Evolutionary conservation across 176 grass and related monocot genomes (phyloP).

Genomic region (Carex myosuroides): DNA sequence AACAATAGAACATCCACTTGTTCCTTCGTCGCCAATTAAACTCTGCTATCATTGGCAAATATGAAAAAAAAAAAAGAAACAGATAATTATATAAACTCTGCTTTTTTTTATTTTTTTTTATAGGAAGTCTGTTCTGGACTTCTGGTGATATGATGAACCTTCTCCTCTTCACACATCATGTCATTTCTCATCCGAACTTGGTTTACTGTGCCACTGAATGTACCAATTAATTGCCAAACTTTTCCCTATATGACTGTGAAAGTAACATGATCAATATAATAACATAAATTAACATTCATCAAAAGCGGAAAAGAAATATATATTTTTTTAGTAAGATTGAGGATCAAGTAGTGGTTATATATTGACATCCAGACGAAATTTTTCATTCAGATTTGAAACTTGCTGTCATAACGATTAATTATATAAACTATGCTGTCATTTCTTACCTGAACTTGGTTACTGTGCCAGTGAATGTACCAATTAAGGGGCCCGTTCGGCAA

Average conservation of each 20-base stretch:
- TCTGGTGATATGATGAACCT: slow-evolving; percentile 13
- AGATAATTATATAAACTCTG: no score
- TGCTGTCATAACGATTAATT: no score
- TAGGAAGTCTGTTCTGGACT: background rate
- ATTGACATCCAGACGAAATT: no score
- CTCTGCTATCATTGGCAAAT: background rate
- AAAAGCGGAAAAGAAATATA: no score
- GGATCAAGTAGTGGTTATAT: no score
- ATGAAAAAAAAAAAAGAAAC: background rate
- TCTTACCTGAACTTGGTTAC: background rate
- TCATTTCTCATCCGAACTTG: background rate
- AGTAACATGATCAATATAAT: no score
- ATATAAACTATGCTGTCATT: background rate
- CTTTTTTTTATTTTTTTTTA: background rate
- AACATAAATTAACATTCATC: no score
- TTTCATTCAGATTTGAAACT: no score
- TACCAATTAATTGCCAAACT: no score
- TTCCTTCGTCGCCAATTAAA: slow-evolving; percentile 13
- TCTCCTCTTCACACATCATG: background rate
- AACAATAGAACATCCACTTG: background rate
- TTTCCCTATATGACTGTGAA: no score
- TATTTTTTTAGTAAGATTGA: no score
- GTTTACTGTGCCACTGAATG: background rate
- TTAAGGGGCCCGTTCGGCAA: no score
- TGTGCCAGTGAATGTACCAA: background rate